phyloP scores from a whole-genome alignment of 1,139 yeast species.

The Hyphopichia khmerensis region DNA sequence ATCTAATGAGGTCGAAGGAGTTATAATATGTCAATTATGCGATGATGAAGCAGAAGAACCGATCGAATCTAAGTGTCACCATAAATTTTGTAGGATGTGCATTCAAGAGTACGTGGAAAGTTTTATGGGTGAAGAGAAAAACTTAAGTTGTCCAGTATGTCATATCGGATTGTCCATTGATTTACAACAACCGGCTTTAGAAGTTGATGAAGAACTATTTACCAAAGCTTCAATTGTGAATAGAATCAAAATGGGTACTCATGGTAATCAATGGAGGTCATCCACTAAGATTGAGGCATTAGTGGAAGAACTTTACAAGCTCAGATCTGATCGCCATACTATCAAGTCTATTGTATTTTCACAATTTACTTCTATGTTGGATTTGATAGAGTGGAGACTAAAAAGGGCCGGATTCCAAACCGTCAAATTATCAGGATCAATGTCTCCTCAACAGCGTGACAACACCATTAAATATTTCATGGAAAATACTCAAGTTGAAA shows the following conservation, averaged over 20 bases:
- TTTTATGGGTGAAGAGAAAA: constrained; percentile 58
- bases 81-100: constrained; percentile 88
- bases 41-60: constrained; percentile 99
- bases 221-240: constrained; percentile 85
- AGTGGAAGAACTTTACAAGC: constrained; percentile 85
- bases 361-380: constrained; percentile 95
- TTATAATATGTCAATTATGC: constrained; percentile 85
- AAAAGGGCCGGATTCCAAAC: constrained; percentile 93
- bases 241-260: constrained; percentile 70
- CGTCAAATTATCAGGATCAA: constrained; percentile 90
- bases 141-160: constrained; percentile 90
- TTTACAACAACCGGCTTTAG: constrained; percentile 81
- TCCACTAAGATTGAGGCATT: constrained; percentile 96
- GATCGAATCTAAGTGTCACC: constrained; percentile 90
- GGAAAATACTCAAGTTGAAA: constrained; percentile 90
- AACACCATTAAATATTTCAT: constrained; percentile 86
- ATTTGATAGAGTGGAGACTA: constrained; percentile 91
- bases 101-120: constrained; percentile 86
- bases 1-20: constrained; percentile 46
- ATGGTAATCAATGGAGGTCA: constrained; percentile 82
- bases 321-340: constrained; percentile 83
- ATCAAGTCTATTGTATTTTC: constrained; percentile 95
- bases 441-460: constrained; percentile 95
- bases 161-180: constrained; percentile 91
- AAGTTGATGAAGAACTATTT: constrained; percentile 62